These are phyloP conservation scores for Coemansia umbellata DNA, from an alignment of 192 early-diverging fungal species.

Conservation along the genomic window DNA sequence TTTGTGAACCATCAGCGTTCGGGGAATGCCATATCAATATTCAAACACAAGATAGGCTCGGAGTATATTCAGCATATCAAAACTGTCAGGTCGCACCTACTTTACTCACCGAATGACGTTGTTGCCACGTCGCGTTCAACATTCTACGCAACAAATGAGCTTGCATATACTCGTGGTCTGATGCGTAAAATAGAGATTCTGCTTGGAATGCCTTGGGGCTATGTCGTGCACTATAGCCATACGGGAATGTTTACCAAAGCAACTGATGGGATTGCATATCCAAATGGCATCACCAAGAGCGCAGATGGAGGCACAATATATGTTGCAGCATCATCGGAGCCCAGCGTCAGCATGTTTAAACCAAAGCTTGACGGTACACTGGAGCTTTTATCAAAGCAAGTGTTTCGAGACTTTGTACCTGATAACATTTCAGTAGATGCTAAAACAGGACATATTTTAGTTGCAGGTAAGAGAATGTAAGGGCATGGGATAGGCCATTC, in stretches of 20 bases:
- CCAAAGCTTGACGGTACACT: conserved; percentile 21
- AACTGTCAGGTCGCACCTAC: conserved; percentile 53
- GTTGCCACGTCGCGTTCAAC: conserved; percentile 50
- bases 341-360: conserved; percentile 28
- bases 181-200: conserved; percentile 47
- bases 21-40: conserved; percentile 54
- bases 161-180: conserved; percentile 10
- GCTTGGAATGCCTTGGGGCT: conserved; percentile 48
- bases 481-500: neutral
- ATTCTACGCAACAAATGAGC: conserved; percentile 61
- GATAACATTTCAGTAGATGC: conserved; percentile 49
- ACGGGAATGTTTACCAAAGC: conserved; percentile 25
- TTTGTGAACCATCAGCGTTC: conserved; percentile 57
- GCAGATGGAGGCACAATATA: conserved; percentile 27
- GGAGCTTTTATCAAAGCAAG: conserved; percentile 16
- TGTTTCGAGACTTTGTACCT: conserved; percentile 37
- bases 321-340: conserved; percentile 37
- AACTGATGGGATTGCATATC: conserved; percentile 20
- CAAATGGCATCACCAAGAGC: conserved; percentile 42
- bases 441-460: conserved; percentile 33
- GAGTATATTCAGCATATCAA: conserved; percentile 42
- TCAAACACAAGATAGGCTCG: conserved; percentile 50
- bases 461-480: conserved; percentile 41
- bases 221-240: conserved; percentile 29
- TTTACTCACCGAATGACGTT: conserved; percentile 57